These are phyloP conservation scores for Earliella scabrosa DNA, from an alignment of 1,284 basidiomycete species.

Conservation along the genomic window DNA sequence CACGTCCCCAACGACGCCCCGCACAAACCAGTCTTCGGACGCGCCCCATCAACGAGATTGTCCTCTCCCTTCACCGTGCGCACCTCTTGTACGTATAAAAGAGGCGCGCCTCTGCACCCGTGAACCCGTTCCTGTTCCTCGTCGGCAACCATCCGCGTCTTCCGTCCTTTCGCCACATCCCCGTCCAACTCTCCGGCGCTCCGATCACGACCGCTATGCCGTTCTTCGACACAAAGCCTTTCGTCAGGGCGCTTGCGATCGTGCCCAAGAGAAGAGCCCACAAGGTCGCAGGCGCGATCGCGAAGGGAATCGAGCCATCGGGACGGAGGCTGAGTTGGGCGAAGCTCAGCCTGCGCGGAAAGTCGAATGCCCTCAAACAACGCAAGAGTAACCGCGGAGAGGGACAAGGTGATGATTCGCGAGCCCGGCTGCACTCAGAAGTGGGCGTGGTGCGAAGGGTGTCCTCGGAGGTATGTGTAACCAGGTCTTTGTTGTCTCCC, in stretches of 20 bases:
- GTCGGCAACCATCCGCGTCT: background rate
- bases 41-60: background rate
- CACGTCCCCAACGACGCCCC: background rate
- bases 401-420: too few species aligned
- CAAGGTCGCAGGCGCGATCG: background rate
- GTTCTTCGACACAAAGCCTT: conserved; percentile 1
- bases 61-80: background rate
- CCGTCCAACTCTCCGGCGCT: background rate
- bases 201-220: background rate
- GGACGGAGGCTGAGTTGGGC: background rate
- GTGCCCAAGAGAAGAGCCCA: background rate
- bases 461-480: too few species aligned
- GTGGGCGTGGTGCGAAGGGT: background rate
- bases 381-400: background rate
- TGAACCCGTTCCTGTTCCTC: background rate
- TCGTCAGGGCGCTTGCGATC: background rate
- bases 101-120: background rate
- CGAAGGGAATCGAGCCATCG: background rate
- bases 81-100: background rate
- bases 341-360: background rate
- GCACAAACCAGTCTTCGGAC: background rate
- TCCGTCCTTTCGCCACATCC: background rate
- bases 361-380: background rate
- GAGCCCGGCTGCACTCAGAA: background rate
- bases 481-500: too few species aligned